Conservation (phyloP, 371 early-diverging fungal genomes). For the Dinochytrium kinnereticum region DNA sequence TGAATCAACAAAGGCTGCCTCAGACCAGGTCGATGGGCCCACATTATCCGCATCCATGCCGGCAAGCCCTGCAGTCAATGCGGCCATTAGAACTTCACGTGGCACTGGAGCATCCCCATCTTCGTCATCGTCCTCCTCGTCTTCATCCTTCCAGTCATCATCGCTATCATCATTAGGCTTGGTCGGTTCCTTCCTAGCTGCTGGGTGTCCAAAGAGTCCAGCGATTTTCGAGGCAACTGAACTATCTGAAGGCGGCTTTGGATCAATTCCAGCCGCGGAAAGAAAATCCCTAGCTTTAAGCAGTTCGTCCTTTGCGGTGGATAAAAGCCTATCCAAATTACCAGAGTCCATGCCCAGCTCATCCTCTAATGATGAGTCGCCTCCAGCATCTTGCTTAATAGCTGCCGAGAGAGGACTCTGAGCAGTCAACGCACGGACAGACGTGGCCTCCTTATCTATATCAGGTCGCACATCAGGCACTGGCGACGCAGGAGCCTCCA, state of each 20-base stretch:
- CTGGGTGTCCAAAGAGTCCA: no score
- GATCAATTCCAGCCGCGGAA: neutral
- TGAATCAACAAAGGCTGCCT: neutral
- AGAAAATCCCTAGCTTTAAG: neutral
- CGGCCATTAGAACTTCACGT: conserved; percentile 1
- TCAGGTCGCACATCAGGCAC: neutral
- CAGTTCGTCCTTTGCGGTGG: neutral
- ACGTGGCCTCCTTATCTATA: neutral
- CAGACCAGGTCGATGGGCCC: neutral
- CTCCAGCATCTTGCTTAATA: neutral
- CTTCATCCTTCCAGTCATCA: conserved; percentile 9
- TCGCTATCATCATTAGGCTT: neutral
- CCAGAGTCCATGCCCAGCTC: neutral
- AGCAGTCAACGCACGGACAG: no score
- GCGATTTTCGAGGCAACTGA: no score
- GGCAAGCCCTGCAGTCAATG: conserved; percentile 10
- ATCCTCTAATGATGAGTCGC: neutral
- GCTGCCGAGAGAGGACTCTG: neutral
- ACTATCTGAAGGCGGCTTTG: no score
- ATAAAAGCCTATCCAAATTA: neutral
- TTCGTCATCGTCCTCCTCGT: conserved; percentile 1
- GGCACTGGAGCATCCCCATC: conserved; percentile 3
- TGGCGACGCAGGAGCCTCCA: neutral
- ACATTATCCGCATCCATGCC: conserved; percentile 8
- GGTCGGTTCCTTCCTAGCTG: neutral